Evolutionary conservation across 495 filamentous ascomycete genomes (phyloP), one percentile per base, ranked within the genome.

Genomic region (Xylona heveae): DNA sequence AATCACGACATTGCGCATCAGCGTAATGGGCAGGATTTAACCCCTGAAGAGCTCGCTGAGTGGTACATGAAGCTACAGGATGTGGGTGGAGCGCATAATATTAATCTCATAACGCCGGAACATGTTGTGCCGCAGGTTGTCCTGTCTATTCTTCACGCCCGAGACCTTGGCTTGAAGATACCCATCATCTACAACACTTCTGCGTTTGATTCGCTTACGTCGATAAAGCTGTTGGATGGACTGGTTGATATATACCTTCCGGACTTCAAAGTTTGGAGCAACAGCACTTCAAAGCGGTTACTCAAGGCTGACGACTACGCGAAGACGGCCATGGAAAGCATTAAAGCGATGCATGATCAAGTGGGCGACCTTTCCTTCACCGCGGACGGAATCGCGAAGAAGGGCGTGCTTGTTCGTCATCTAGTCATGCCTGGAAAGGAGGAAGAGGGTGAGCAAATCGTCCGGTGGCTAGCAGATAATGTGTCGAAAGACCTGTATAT

Each of bases 111-210:
- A 27, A 79, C 73, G 2, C 74, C 74, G 0, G 75, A 80, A 46
- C 75, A 79, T 44, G 74, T 83, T 18, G 77, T 81, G 1, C 76
- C 78, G 1, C 75, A 82, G 39, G 74, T 80, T 5, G 74, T 62
- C 4, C 52, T 81, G 6, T 66, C 63, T 3, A 78, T 82, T 40
- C 49, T 84, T 10, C 58, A 71, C 16, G 76, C 77, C 0, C 49
- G 59, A 8, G 68, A 76, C 5, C 54, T 71, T 25, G 77, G 77
- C 1, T 54, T 82, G 13, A 53, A 47, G 2, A 33, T 82, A 12
- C 78, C 78, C 3, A 70, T 82, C 35, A 55, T 84, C 21, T 81
- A 84, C 54, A 84, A 82, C 38, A 80, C 76, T 0, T 77, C 72
- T 0, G 66, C 67, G 4, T 82, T 74, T 40, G 78, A 82, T 49